A percentile compares a stretch with the other conserved stretches of the same genome.
Conservation (phyloP, 768 basidiomycete genomes). For the Amanita phalloides region DNA sequence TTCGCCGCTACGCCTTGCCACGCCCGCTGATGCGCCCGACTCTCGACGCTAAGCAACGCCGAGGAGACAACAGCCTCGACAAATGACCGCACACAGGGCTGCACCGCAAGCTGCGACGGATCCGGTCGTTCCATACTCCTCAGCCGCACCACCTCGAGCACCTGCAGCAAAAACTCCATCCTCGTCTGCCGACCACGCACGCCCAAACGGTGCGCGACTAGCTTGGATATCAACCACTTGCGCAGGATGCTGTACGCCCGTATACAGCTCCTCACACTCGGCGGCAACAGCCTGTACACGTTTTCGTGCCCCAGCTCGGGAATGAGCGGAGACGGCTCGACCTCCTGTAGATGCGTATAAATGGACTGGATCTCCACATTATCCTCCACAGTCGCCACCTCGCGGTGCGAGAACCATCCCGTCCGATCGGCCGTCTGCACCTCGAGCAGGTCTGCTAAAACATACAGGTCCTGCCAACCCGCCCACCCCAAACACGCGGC, state of each 20-base stretch:
- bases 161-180: conserved; percentile 62
- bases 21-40: conserved; percentile 64
- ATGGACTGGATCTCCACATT: conserved; percentile 72
- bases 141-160: conserved; percentile 63
- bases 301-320: conserved; percentile 61
- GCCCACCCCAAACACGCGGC: background rate
- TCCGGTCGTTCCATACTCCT: conserved; percentile 36
- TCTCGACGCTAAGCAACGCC: conserved; percentile 71
- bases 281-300: conserved; percentile 65
- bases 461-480: conserved; percentile 54
- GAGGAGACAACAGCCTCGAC: conserved; percentile 69
- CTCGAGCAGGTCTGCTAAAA: conserved; percentile 70
- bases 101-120: conserved; percentile 32
- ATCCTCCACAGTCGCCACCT: conserved; percentile 44
- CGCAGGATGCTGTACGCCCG: conserved; percentile 68
- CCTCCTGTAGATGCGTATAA: conserved; percentile 60
- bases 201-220: conserved; percentile 56
- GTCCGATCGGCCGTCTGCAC: conserved; percentile 70
- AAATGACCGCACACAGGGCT: conserved; percentile 66
- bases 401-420: conserved; percentile 65
- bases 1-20: conserved; percentile 65
- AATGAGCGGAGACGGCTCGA: conserved; percentile 63
- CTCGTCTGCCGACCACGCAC: conserved; percentile 53
- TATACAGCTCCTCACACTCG: conserved; percentile 65
- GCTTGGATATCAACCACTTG: conserved; percentile 67